phyloP scores from a whole-genome alignment of 345 rosid species.

The Geranium rotundifolium region DNA sequence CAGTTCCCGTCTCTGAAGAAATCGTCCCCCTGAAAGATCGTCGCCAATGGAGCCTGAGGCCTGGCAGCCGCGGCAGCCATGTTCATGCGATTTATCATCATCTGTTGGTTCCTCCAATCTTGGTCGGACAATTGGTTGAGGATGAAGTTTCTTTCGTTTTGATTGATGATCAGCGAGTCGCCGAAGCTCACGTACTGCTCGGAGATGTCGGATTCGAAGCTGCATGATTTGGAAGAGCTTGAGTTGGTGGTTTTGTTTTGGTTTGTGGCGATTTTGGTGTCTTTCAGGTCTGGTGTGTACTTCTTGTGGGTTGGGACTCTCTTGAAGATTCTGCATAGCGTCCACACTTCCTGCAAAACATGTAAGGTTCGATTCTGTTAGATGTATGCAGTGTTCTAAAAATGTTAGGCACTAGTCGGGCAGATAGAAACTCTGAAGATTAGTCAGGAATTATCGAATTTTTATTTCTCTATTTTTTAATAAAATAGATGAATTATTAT shows the following conservation, averaged over 20 bases:
- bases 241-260: conserved; percentile 1
- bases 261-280: neutral
- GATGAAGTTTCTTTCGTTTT: conserved; percentile 1
- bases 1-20: conserved; percentile 5
- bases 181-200: conserved; percentile 14
- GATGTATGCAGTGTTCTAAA: too few species aligned
- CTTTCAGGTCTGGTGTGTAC: conserved; percentile 2
- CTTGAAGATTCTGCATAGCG: conserved; percentile 16
- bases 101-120: neutral
- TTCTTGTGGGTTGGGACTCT: conserved; percentile 7
- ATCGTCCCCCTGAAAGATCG: conserved; percentile 2
- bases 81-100: neutral
- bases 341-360: conserved; percentile 18
- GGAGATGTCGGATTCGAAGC: conserved; percentile 7
- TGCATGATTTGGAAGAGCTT: conserved; percentile 8
- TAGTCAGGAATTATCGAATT: too few species aligned
- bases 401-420: too few species aligned
- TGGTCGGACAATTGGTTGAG: neutral
- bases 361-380: too few species aligned
- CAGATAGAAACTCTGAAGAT: too few species aligned
- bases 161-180: conserved; percentile 4
- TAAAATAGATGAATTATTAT: too few species aligned
- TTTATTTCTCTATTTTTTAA: too few species aligned
- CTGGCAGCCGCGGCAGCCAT: neutral
- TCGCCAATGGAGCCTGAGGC: neutral